Evolutionary conservation across 2,329 filamentous ascomycete species (phyloP).

Genomic region (Didymella pomorum): DNA sequence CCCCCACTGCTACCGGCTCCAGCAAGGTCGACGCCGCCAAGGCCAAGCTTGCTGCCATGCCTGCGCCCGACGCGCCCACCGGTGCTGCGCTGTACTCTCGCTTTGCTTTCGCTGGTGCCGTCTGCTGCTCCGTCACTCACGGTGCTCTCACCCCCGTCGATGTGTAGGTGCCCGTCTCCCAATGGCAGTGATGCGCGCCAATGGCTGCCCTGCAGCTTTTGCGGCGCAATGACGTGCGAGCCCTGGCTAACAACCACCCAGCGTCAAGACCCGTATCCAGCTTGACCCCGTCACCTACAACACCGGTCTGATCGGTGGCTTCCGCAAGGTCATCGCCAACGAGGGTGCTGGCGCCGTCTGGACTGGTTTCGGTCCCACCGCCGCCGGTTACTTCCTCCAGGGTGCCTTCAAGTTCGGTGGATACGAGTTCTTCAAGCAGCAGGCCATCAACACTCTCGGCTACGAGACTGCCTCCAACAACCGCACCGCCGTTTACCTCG

Average conservation of each 20-base stretch:
- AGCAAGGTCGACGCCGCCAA: constrained; percentile 63
- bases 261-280: constrained; percentile 96
- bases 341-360: constrained; percentile 87
- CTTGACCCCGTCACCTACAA: constrained; percentile 91
- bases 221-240: constrained; percentile 31
- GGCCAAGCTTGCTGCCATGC: constrained; percentile 54
- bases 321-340: constrained; percentile 78
- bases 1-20: constrained; percentile 60
- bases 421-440: constrained; percentile 97
- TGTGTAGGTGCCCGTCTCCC: constrained; percentile 76
- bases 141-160: constrained; percentile 96
- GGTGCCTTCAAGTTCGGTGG: constrained; percentile 93
- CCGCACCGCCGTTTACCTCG: constrained; percentile 83
- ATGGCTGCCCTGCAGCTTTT: constrained; percentile 35
- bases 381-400: constrained; percentile 92
- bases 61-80: constrained; percentile 63
- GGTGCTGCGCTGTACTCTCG: constrained; percentile 84
- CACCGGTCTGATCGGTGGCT: constrained; percentile 83
- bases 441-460: constrained; percentile 81
- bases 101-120: constrained; percentile 95
- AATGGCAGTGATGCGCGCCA: constrained; percentile 26
- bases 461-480: constrained; percentile 73
- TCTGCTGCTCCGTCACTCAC: constrained; percentile 99
- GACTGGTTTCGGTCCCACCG: constrained; percentile 85
- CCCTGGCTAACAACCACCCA: constrained; percentile 51